Conservation (phyloP, 768 basidiomycete genomes). For the Macrolepiota fuliginosa region DNA sequence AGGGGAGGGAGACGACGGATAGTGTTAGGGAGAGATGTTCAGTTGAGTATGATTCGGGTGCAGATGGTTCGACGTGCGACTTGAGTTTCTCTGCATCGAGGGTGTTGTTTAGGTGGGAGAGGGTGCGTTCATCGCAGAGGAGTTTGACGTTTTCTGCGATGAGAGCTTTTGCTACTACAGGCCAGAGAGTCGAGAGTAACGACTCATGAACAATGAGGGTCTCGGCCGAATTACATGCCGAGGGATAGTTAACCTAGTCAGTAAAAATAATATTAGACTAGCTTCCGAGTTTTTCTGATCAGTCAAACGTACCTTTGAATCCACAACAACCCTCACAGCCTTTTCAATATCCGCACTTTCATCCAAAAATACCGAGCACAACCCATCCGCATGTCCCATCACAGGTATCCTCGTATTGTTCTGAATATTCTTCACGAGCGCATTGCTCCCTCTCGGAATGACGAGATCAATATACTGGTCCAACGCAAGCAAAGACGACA, state of each 20-base stretch:
- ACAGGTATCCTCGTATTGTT: conserved; percentile 91
- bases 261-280: not conserved
- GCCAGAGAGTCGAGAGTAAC: conserved; percentile 76
- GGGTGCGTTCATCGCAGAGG: conserved; percentile 70
- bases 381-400: conserved; percentile 98
- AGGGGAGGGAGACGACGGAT: conserved; percentile 74
- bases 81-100: conserved; percentile 31
- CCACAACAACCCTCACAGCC: conserved; percentile 78
- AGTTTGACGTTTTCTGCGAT: conserved; percentile 69
- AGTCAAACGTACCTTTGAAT: conserved; percentile 73
- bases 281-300: not conserved
- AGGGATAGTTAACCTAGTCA: conserved; percentile 83
- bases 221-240: conserved; percentile 93
- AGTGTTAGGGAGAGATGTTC: conserved; percentile 88
- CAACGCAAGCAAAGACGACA: conserved; percentile 79
- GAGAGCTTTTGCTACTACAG: conserved; percentile 69
- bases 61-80: conserved; percentile 50
- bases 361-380: conserved; percentile 90
- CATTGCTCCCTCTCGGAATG: conserved; percentile 93
- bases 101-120: conserved; percentile 48
- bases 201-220: conserved; percentile 83
- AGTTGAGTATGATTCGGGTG: conserved; percentile 69
- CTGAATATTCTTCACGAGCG: conserved; percentile 85
- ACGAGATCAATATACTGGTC: conserved; percentile 96
- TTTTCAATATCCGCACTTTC: conserved; percentile 76